Evolutionary conservation across 2,329 filamentous ascomycete genomes (phyloP), one percentile per base, ranked within the genome.

Genomic region (Sporothrix humicola): DNA sequence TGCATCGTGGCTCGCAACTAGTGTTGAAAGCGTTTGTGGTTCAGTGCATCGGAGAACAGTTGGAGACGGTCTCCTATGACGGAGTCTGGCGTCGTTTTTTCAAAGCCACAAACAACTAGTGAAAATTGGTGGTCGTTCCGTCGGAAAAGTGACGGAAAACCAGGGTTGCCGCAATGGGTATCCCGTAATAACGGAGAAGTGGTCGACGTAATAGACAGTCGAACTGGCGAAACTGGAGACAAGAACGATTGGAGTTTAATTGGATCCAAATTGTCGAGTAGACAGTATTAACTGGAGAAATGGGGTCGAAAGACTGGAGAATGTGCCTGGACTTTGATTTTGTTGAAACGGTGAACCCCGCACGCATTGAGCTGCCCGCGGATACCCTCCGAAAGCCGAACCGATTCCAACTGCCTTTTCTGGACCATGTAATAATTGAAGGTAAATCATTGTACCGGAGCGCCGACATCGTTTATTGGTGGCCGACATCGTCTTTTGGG

Each of bases 111-210:
- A n/a, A 9, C 15, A 42, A 8, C n/a, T 44, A 17, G 58, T 44
- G 26, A 15, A 7, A 1, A 15, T 37, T 37, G 48, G 15, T 52
- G 56, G 58, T 37, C 4, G 20, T 50, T 52, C 20, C 13, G 15
- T 17, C 59, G 70, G 70, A 72, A 66, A 72, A 56, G 59, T n/a
- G n/a, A 26, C 59, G 71, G 59, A 72, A 56, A 72, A 72, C 48
- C 58, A 23, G 3, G 56, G 26, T 26, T 52, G 13, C 48, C 66
- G 1, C 37, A 52, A 37, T n/a, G 44, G 44, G 65, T 12, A 68
- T 23, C 23, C 31, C 31, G 31, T 6, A 37, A 37, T 5, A 6
- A 37, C 31, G 31, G 7, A 5, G 31, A 26, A n/a, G n/a, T n/a
- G n/a, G n/a, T 31, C 3, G 31, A 31, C 31, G 31, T 37, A 5